Conservation (phyloP, 225 moss, liverwort and hornwort genomes). For the Ulota crispa region DNA sequence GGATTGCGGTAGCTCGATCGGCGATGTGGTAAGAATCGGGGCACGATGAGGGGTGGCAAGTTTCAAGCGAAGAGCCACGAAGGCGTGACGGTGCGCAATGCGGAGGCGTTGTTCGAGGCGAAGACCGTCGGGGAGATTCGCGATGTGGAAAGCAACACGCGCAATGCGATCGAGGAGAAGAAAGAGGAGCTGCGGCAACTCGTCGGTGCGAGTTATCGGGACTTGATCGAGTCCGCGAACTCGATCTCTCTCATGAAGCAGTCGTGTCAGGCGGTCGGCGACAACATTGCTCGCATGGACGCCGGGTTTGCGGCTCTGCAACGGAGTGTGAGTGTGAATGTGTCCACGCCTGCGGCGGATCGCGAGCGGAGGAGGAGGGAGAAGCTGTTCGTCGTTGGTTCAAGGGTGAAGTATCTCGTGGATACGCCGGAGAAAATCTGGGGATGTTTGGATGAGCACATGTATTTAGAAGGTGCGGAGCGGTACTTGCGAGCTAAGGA, state of each 20-base stretch:
- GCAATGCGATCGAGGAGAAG: slow-evolving; percentile 92
- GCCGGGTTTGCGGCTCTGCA: slow-evolving; percentile 66
- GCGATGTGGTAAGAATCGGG: not conserved
- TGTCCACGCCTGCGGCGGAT: slow-evolving; percentile 60
- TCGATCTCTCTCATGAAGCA: slow-evolving; percentile 87
- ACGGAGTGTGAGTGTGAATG: slow-evolving; percentile 61
- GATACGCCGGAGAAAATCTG: slow-evolving; percentile 99
- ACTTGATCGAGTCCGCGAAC: slow-evolving; percentile 91
- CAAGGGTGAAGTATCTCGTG: slow-evolving; percentile 87
- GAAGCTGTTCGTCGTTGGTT: slow-evolving; percentile 70
- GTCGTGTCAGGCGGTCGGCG: slow-evolving; percentile 73
- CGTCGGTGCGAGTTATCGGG: slow-evolving; percentile 92
- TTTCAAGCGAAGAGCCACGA: slow-evolving; percentile 79
- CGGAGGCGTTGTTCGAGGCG: slow-evolving; percentile 93
- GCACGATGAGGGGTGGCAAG: slow-evolving; percentile 83
- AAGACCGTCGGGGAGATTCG: slow-evolving; percentile 85
- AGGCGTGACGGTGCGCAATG: slow-evolving; percentile 73
- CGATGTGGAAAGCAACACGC: slow-evolving; percentile 75
- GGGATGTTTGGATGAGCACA: slow-evolving; percentile 97
- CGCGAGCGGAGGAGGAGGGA: slow-evolving; percentile 71
- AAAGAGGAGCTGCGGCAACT: slow-evolving; percentile 97
- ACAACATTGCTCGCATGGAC: slow-evolving; percentile 75
- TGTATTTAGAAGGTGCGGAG: slow-evolving; percentile 91
- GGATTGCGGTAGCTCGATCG: not conserved
- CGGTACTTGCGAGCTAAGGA: slow-evolving; percentile 84